phyloP scores from a whole-genome alignment of 495 filamentous ascomycete species.

The Aspergillus bertholletiae region DNA sequence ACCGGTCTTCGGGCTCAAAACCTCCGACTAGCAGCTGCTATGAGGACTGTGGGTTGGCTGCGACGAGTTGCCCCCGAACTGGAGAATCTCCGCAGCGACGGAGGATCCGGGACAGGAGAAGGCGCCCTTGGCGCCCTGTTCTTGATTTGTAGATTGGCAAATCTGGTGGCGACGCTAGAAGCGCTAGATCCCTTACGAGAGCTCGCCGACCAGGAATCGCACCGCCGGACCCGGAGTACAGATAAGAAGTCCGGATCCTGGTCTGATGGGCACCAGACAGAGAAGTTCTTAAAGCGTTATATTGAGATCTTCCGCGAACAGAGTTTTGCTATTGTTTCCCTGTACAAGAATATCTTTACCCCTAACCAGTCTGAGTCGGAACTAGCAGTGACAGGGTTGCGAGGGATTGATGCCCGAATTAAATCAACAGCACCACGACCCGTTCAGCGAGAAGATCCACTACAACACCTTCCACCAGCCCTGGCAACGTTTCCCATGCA shows the following conservation, averaged over 20 bases:
- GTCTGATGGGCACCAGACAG: slow-evolving; percentile 85
- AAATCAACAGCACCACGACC: slow-evolving; percentile 18
- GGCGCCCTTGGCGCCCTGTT: slow-evolving; percentile 78
- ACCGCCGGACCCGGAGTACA: slow-evolving; percentile 28
- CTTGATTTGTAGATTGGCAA: slow-evolving; percentile 78
- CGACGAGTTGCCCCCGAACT: slow-evolving; percentile 82
- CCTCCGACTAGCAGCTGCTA: slow-evolving; percentile 84
- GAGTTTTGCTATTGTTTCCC: slow-evolving; percentile 88
- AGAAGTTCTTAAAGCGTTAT: slow-evolving; percentile 90
- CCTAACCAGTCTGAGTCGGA: slow-evolving; percentile 41
- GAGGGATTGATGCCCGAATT: slow-evolving; percentile 32
- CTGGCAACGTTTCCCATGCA: slow-evolving; percentile 82
- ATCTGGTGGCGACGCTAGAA: slow-evolving; percentile 73
- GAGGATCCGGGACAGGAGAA: slow-evolving; percentile 44
- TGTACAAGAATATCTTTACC: slow-evolving; percentile 88
- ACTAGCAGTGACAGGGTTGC: slow-evolving; percentile 27
- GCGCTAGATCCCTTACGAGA: slow-evolving; percentile 84
- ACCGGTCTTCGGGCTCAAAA: slow-evolving; percentile 67
- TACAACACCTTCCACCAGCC: slow-evolving; percentile 70
- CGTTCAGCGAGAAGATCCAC: slow-evolving; percentile 45
- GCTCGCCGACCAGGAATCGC: slow-evolving; percentile 83
- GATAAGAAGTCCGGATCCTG: slow-evolving; percentile 30
- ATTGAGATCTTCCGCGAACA: slow-evolving; percentile 98
- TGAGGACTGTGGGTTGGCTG: slow-evolving; percentile 90
- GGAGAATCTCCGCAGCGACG: slow-evolving; percentile 44